These are phyloP conservation scores for Monosporascus ibericus DNA, from an alignment of 2,329 filamentous ascomycete genomes.

Conservation along the genomic window DNA sequence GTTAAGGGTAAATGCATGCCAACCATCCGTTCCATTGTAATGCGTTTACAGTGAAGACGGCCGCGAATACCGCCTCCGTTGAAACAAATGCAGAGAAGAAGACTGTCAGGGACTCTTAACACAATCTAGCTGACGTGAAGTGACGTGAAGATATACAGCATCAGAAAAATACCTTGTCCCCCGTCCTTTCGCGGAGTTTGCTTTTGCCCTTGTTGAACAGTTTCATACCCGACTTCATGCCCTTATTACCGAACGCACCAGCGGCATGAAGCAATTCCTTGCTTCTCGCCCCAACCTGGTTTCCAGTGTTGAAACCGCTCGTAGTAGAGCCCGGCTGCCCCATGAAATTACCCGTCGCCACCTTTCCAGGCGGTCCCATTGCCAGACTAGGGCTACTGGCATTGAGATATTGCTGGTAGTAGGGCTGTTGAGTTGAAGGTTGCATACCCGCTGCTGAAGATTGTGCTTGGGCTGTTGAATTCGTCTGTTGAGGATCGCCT, in stretches of 20 bases:
- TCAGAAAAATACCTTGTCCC: slow-evolving; percentile 86
- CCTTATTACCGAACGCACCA: slow-evolving; percentile 84
- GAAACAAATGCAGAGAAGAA: not conserved
- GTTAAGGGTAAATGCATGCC: not conserved
- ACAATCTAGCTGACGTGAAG: slow-evolving; percentile 16
- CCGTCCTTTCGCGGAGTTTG: slow-evolving; percentile 61
- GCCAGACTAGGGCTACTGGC: slow-evolving; percentile 33
- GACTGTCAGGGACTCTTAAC: slow-evolving; percentile 3
- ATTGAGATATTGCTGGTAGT: slow-evolving; percentile 52
- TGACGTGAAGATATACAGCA: slow-evolving; percentile 26
- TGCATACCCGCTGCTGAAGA: slow-evolving; percentile 6
- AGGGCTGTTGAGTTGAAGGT: slow-evolving; percentile 36
- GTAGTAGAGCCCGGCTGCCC: slow-evolving; percentile 32
- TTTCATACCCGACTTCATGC: slow-evolving; percentile 85
- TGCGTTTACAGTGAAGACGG: not conserved
- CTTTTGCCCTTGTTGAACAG: slow-evolving; percentile 85
- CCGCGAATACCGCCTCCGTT: not conserved
- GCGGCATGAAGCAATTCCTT: slow-evolving; percentile 86
- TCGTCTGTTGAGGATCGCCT: slow-evolving; percentile 3
- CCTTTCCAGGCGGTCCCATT: slow-evolving; percentile 20
- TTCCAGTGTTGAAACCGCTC: slow-evolving; percentile 46
- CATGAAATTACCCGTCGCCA: slow-evolving; percentile 22
- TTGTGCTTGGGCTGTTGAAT: slow-evolving; percentile 4
- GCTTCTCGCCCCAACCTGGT: slow-evolving; percentile 72
- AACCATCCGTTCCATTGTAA: not conserved